Conservation (phyloP, 176 grass and related monocot genomes). For the Thalia dealbata region DNA sequence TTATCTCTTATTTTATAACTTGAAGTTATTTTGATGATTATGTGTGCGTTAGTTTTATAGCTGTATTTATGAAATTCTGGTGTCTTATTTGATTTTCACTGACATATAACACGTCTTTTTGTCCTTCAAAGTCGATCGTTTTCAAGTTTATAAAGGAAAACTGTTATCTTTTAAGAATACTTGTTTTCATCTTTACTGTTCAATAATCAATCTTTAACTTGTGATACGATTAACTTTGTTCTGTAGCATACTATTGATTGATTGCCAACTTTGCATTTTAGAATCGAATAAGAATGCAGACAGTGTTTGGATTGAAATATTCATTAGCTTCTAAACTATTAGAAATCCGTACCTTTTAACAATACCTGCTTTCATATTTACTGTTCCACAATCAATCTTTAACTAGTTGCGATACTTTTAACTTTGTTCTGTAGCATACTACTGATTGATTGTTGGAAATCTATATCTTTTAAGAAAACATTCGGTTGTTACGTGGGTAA, state of each 20-base stretch:
- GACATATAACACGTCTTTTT: background rate
- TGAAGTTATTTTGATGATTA: background rate
- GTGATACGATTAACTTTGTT: background rate
- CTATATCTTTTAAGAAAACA: too few relatives aligned
- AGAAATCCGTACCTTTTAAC: background rate
- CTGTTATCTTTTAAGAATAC: background rate
- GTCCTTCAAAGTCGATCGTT: background rate
- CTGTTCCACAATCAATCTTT: background rate
- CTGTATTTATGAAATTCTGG: background rate
- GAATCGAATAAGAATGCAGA: background rate
- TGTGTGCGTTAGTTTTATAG: background rate
- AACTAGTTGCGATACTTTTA: background rate
- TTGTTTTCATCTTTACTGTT: background rate
- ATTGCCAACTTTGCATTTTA: background rate
- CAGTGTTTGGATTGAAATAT: background rate
- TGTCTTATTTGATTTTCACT: background rate
- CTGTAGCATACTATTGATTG: background rate
- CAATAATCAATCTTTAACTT: background rate
- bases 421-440: background rate
- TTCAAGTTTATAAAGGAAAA: too few relatives aligned
- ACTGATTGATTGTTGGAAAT: background rate
- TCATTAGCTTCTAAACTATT: background rate
- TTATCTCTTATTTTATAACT: too few relatives aligned
- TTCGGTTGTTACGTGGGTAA: too few relatives aligned
- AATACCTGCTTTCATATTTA: background rate